Base-by-base conservation (phyloP, 257 asterid genomes). In the Oldenlandia corymbosa region DNA sequence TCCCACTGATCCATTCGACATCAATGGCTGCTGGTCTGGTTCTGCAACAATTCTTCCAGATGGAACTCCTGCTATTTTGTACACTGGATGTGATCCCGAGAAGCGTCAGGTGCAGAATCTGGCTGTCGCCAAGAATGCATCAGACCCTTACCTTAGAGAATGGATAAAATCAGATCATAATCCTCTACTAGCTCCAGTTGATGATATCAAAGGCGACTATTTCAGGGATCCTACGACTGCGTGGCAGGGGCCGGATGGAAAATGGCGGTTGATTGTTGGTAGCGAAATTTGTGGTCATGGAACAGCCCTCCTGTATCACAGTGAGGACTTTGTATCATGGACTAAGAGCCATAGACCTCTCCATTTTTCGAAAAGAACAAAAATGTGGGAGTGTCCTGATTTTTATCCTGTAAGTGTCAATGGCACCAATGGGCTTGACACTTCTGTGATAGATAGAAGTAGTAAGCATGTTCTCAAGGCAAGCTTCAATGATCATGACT, bases 191-290 rank as follows among this genome's bases (percentile, higher is more conserved):
- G 66, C 39, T 8, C 81, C 95, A 0, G 78, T 77, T 9, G 41
- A 47, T 36, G 73, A 32, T 18, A 67, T 85, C 32, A 73, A 73
- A 71, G 59, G 66, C 49, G 71, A 82, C 0, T 24, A 73, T 1
- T 90, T 85, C 68, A 80, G 97, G 20, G 95, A 90, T 60, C 96
- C 96, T 13, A 82, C 97, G 10, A 91, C 96, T 0, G 93, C 90
- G 1, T 91, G 96, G 96, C 20, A 64, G 18, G 88, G 83, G 41
- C 69, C 57, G 2, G 95, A 90, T 10, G 81, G 85, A 14, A 73
- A 56, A 23, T 85, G 93, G 89, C 60, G 95, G 34, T 68, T 83
- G 23, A 12, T 71, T 0, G n/a, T 90, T 3, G 93, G 88, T 7
- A 71, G 91, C 5, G 34, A 77, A 60, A 78, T 75, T 31, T 70